Evolutionary conservation across 768 basidiomycete genomes (phyloP).

Genomic region (Suillus ampliporus): DNA sequence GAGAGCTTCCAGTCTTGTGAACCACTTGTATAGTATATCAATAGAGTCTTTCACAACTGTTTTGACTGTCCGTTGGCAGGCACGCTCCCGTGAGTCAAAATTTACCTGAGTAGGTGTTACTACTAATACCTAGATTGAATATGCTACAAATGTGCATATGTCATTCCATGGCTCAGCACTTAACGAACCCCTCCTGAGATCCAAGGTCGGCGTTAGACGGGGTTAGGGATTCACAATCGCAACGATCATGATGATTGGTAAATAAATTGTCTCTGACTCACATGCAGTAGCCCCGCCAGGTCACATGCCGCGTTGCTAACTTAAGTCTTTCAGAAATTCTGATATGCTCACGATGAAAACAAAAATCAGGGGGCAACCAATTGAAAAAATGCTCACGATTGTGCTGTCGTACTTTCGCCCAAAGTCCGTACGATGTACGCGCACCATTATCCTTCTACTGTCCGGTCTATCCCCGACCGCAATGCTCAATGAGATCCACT

Average conservation of each 20-base stretch:
- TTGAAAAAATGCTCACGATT: too few species aligned
- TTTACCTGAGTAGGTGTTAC: too few species aligned
- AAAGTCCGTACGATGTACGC: constrained; percentile 14
- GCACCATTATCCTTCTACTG: neutral
- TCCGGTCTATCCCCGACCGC: constrained; percentile 29
- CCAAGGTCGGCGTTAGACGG: constrained; percentile 26
- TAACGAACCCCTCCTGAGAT: neutral
- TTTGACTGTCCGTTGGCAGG: too few species aligned
- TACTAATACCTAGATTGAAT: neutral
- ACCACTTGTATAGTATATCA: too few species aligned
- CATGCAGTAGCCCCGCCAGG: neutral
- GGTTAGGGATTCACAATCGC: constrained; percentile 1
- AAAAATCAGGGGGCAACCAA: too few species aligned
- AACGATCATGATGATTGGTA: neutral
- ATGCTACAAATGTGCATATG: neutral
- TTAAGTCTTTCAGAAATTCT: too few species aligned
- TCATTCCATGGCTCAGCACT: constrained; percentile 7
- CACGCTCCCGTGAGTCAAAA: neutral
- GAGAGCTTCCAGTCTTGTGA: too few species aligned
- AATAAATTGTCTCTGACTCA: neutral
- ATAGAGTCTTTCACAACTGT: too few species aligned
- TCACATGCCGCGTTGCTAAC: too few species aligned
- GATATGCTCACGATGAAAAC: neutral
- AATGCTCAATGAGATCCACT: neutral
- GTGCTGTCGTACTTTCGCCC: constrained; percentile 17